These are phyloP conservation scores for Exophiala xenobiotica DNA, from an alignment of 2,329 filamentous ascomycete genomes.

Conservation along the genomic window DNA sequence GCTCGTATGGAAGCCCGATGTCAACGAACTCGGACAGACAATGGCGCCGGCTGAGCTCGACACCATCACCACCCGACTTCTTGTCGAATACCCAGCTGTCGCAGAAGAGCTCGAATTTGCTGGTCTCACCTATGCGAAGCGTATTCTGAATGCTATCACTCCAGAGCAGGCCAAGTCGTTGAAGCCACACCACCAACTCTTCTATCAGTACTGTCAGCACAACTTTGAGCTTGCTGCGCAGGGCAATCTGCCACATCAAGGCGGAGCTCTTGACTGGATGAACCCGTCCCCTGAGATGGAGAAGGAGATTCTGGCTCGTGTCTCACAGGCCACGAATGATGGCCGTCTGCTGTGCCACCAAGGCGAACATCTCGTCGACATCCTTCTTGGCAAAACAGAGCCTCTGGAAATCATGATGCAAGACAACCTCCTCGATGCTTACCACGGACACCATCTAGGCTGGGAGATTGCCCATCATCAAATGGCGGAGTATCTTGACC, in stretches of 20 bases:
- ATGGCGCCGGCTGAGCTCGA: not conserved
- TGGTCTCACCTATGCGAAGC: not conserved
- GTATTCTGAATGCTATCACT: not conserved
- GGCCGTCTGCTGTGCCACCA: not conserved
- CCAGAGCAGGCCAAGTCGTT: not conserved
- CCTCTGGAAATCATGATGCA: conserved; percentile 5
- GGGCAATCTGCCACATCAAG: conserved; percentile 5
- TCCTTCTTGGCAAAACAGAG: conserved; percentile 28
- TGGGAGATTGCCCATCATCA: not conserved
- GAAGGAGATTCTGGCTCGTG: conserved; percentile 28
- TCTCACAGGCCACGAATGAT: not conserved
- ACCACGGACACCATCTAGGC: conserved; percentile 18
- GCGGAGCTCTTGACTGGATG: not conserved
- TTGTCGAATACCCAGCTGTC: not conserved
- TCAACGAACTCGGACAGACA: not conserved
- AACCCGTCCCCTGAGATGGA: conserved; percentile 17
- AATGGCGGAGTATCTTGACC: conserved; percentile 1
- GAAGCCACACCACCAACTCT: conserved; percentile 1
- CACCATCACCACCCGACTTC: not conserved
- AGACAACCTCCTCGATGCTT: conserved; percentile 25
- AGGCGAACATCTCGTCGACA: conserved; percentile 17
- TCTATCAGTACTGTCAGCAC: conserved; percentile 8
- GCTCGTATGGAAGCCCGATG: conserved; percentile 2
- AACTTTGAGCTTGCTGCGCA: conserved; percentile 2
- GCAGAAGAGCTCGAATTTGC: conserved; percentile 9